Percentiles rank a stretch among this genome's conserved stretches.
phyloP scores from a whole-genome alignment of 345 rosid genomes.

The Hibiscus trionum region DNA sequence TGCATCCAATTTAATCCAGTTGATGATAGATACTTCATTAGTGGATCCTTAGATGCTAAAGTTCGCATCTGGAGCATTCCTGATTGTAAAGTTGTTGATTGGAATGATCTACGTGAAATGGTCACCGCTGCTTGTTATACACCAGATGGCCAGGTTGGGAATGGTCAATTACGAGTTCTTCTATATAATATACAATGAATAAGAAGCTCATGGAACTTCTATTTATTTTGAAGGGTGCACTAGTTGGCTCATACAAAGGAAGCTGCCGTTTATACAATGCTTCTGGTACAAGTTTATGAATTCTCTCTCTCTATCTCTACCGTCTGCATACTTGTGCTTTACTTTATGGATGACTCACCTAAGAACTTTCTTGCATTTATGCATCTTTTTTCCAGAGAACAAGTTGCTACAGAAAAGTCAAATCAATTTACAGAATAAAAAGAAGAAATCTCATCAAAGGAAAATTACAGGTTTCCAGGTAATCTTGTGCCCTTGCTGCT shows the following conservation, averaged over 20 bases:
- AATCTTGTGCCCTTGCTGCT: not conserved
- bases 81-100: not conserved
- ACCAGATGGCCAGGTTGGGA: not conserved
- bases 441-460: not conserved
- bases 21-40: not conserved
- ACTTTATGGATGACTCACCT: not conserved
- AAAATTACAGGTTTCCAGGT: not conserved
- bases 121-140: not conserved
- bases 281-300: not conserved
- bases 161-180: not conserved
- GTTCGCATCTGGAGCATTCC: not conserved
- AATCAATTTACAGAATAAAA: not conserved
- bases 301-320: not conserved
- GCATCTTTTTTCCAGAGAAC: not conserved
- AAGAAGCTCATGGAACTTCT: not conserved
- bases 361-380: not conserved
- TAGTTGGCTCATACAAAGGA: not conserved
- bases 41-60: not conserved
- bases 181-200: not conserved
- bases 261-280: not conserved
- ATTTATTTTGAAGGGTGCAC: not conserved
- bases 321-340: not conserved
- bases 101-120: not conserved
- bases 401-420: not conserved
- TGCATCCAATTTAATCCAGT: not conserved